These are phyloP conservation scores for Sclerotinia spermophila DNA, from an alignment of 2,329 filamentous ascomycete species.

Conservation along the genomic window DNA sequence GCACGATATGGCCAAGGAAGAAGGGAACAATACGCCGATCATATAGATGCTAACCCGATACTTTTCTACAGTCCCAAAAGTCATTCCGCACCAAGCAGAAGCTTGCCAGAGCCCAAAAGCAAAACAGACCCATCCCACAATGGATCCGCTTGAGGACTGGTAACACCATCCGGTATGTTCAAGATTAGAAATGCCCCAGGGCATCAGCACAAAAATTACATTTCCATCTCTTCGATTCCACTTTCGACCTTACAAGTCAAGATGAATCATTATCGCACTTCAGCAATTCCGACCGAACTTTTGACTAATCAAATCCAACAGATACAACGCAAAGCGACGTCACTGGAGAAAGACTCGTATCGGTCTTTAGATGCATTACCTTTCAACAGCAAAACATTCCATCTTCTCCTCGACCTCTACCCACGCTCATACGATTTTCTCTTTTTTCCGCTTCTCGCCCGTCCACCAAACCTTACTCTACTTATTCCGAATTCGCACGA, in stretches of 20 bases:
- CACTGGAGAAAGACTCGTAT: conserved; percentile 99
- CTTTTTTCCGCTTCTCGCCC: conserved; percentile 20
- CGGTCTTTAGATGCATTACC: conserved; percentile 79
- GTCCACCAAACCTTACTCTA: conserved; percentile 16
- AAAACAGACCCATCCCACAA: conserved; percentile 99
- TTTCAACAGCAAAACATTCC: conserved; percentile 19
- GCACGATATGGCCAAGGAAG: conserved; percentile 5
- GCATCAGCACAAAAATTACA: neutral
- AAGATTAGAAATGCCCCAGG: conserved; percentile 13
- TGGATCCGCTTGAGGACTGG: conserved; percentile 98
- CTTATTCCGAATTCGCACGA: conserved; percentile 17
- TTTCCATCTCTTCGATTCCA: neutral
- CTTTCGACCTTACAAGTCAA: neutral
- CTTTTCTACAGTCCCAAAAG: conserved; percentile 83
- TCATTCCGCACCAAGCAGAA: conserved; percentile 99
- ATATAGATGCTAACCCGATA: conserved; percentile 21
- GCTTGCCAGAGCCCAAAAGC: conserved; percentile 99
- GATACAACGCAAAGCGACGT: conserved; percentile 99
- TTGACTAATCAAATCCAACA: conserved; percentile 41
- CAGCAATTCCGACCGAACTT: neutral
- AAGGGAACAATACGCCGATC: conserved; percentile 20
- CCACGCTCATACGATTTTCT: conserved; percentile 13
- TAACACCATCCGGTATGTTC: conserved; percentile 93
- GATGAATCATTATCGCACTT: neutral
- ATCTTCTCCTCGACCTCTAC: conserved; percentile 18